A percentile compares a stretch with the other conserved stretches of the same genome.
These are phyloP conservation scores for Tricholoma terreum DNA, from an alignment of 768 basidiomycete species.

Conservation along the genomic window DNA sequence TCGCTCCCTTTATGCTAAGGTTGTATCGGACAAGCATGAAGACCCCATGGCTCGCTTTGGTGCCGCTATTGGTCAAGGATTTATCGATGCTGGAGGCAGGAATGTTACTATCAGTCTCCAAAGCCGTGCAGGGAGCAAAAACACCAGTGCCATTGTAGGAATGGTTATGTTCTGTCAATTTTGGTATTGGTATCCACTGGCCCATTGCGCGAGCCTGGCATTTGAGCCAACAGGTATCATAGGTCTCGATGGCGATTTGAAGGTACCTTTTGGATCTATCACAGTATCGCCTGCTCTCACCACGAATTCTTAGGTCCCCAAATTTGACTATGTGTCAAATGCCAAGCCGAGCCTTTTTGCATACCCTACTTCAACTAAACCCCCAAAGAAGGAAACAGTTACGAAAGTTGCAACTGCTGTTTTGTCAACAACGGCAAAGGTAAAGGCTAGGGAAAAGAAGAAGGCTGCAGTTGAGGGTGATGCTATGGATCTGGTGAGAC, in stretches of 20 bases:
- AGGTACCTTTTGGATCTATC: slow-evolving; percentile 42
- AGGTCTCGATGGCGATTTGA: slow-evolving; percentile 81
- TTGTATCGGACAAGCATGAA: slow-evolving; percentile 95
- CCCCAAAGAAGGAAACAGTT: slow-evolving; percentile 89
- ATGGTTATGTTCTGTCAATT: slow-evolving; percentile 98
- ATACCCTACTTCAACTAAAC: slow-evolving; percentile 82
- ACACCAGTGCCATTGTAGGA: slow-evolving; percentile 95
- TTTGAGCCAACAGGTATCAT: slow-evolving; percentile 97
- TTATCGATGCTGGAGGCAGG: slow-evolving; percentile 96
- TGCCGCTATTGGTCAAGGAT: slow-evolving; percentile 91
- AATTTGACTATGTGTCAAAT: slow-evolving; percentile 89
- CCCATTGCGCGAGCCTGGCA: slow-evolving; percentile 87
- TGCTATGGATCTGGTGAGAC: slow-evolving; percentile 78
- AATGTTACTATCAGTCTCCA: slow-evolving; percentile 94
- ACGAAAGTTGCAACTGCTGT: slow-evolving; percentile 94
- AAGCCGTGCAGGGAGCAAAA: slow-evolving; percentile 88
- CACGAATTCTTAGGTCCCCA: slow-evolving; percentile 65
- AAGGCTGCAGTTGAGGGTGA: slow-evolving; percentile 83
- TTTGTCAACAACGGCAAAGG: slow-evolving; percentile 94
- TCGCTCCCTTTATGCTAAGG: slow-evolving; percentile 84
- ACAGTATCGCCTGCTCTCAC: slow-evolving; percentile 1
- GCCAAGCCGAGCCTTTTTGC: slow-evolving; percentile 90
- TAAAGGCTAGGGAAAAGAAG: slow-evolving; percentile 91
- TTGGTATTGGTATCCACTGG: slow-evolving; percentile 99
- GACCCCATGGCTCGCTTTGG: slow-evolving; percentile 99